Evolutionary conservation across 2,329 filamentous ascomycete species (phyloP), one percentile per base, ranked within the genome.

Genomic region (Cladosporium cucumerinum): DNA sequence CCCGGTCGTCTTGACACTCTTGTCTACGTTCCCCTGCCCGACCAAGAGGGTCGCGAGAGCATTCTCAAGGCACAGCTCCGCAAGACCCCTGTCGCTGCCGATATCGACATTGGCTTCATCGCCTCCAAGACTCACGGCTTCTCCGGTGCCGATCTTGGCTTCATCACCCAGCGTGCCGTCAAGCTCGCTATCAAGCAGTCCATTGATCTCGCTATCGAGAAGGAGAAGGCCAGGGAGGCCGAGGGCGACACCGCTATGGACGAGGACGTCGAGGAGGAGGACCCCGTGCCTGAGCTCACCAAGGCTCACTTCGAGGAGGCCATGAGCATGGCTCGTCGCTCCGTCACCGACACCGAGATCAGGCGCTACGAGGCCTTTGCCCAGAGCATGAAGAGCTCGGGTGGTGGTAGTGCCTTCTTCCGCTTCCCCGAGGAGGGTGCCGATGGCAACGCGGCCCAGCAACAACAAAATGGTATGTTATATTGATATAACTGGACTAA

Each of bases 131-230:
- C 95, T 6, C 93, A 99, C 82, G 95, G 95, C 69, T 99, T 98
- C 87, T 98, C 95, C 65, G 95, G 95, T 93, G 95, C 95, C 76
- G 95, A 99, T 90, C 86, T 99, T 78, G 95, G 95, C 69, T 99
- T 98, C 84, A 93, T 99, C 77, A 97, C 95, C 26, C 95, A 99
- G 84, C 93, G 95, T 79, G 95, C 95, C 62, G 95, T 97, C 85
- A 99, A 99, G 88, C 89, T 98, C 75, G 95, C 95, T 73, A 99
- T 99, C 84, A 99, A 99, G 87, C 89, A 99, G 83, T 89, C 94
- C 32, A 99, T 99, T 73, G 84, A 88, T 21, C 77, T 85, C 55
- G 94, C 98, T 68, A 98, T 99, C 72, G 91, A 96, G 81, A 91
- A 92, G 72, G 84, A 85, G 76, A 97, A 96, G 87, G 89, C 90